Evolutionary conservation across 2,329 filamentous ascomycete genomes (phyloP), one percentile per base, ranked within the genome.

Genomic region (Fusarium drepaniforme): DNA sequence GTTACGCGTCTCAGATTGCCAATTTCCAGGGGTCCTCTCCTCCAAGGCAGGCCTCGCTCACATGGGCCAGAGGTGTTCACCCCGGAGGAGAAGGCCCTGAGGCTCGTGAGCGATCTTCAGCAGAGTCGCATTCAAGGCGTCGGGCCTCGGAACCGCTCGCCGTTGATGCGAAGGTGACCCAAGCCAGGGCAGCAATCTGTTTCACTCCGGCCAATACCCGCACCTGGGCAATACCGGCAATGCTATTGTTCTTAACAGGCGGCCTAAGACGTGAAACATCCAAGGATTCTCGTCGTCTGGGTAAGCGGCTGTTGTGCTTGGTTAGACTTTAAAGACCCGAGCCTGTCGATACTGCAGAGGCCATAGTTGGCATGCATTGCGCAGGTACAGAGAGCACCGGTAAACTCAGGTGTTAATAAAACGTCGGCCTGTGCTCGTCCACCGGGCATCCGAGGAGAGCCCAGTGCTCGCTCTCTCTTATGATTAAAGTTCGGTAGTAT

Each of bases 1-100:
- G 59, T 64, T 51, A 72, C 62, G 65, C 67, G 77, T 78, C 77
- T 78, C 77, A 78, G 77, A 77, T 78, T 79, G 70, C 70, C 67
- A 78, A 78, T 78, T 77, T 79, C 72, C 72, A 76, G 59, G 57
- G 53, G 51, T 23, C 5, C 28, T 35, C 58, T 35, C 25, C 15
- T 37, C 33, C 15, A 21, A n/a, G 40, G 60, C 42, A n/a, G 40
- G 60, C 42, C 30, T 12, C 37, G 59, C 59, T 42, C 64, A 71
- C 71, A 66, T 62, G 37, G 64, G 60, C 76, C 68, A 33, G 68
- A 21, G 56, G 64, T 8, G 15, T 30, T 38, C 33, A 15, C 23
- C 35, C 38, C n/a, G 6, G 49, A 30, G 51, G 15, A 13, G 42
- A n/a, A 3, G 8, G 25, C n/a, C 66, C 59, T 65, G 21, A 61